Evolutionary conservation across 208 protist species (phyloP), one percentile per base, ranked within the genome.

Genomic region (Trichomonas tenax): DNA sequence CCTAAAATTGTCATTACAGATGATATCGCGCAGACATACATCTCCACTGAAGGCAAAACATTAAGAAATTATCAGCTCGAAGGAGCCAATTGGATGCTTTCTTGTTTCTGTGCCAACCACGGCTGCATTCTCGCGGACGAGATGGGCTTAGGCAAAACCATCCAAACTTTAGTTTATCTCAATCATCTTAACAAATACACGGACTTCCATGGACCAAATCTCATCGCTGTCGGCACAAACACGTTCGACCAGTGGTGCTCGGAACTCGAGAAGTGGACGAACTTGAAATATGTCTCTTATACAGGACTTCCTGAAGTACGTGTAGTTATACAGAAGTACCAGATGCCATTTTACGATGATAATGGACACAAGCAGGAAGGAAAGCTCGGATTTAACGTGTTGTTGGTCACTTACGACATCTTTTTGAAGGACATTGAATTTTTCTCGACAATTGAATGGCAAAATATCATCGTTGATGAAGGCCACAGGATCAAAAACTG

Each of bases 391-490:
- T 96, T 93, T 93, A 93, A 93, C 44, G 45, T 93, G 36, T 15
- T 93, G 11, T 36, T 93, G 11, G 44, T 93, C 44, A 51, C 86
- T 4, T 93, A 93, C 36, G 86, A 93, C 15, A 93, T 93, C 10
- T 93, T 93, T 36, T 51, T 93, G 26, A 93, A 93, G 31, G 86
- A 93, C 51, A 26, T 58, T 38, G 44, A 48, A 51, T 48, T 48
- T n/a, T 93, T 93, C 86, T n/a, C 96, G 97, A 96, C 63, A 4
- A 97, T 98, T 14, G 88, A 96, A 21, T 98, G 97, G 97, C 90
- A 96, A 6, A 97, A 96, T 58, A 96, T 98, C 26, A 97, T 98
- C 21, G 97, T 98, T 10, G 98, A 98, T 96, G 98, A 98, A 96
- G 96, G 96, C 95, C 96, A 97, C 81, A 96, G 96, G 4, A 49